These are phyloP conservation scores for Crithidia sp. DNA, from an alignment of 208 protist genomes.

Conservation along the genomic window DNA sequence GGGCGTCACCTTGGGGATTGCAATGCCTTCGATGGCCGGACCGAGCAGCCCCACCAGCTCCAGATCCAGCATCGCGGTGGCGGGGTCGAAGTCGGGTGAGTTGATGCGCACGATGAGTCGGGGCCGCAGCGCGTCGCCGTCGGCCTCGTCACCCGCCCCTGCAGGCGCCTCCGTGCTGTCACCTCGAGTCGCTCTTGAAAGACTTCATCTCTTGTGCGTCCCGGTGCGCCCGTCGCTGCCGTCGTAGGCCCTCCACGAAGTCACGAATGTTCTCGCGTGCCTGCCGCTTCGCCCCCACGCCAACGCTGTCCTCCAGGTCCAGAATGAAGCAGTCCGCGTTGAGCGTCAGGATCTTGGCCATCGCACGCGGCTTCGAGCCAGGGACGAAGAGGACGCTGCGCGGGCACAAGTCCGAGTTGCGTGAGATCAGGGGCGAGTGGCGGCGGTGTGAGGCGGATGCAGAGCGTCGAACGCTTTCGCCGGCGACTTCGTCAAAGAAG, in stretches of 20 bases:
- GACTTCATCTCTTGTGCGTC: slow-evolving; percentile 16
- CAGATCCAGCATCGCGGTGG: slow-evolving; percentile 83
- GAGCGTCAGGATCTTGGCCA: slow-evolving; percentile 61
- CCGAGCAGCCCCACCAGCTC: slow-evolving; percentile 77
- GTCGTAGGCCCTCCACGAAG: slow-evolving; percentile 52
- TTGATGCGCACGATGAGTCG: slow-evolving; percentile 82
- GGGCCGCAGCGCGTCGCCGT: slow-evolving; percentile 15
- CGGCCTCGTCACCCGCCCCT: neutral
- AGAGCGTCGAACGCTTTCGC: neutral
- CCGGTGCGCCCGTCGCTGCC: neutral
- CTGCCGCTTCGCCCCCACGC: slow-evolving; percentile 42
- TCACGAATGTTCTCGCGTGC: slow-evolving; percentile 58
- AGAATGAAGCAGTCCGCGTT: slow-evolving; percentile 79
- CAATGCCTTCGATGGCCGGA: slow-evolving; percentile 71
- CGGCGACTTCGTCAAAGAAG: slow-evolving; percentile 11
- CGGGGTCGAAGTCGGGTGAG: slow-evolving; percentile 69
- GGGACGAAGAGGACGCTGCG: slow-evolving; percentile 85
- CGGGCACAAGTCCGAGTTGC: slow-evolving; percentile 59
- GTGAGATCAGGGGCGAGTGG: slow-evolving; percentile 39
- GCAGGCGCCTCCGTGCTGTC: neutral
- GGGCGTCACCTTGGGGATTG: slow-evolving; percentile 65
- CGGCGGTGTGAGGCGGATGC: neutral
- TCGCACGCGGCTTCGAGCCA: slow-evolving; percentile 49
- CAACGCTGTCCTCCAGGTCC: slow-evolving; percentile 78
- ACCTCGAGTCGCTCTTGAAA: neutral